Base-by-base conservation (phyloP, 1,139 yeast species). In the Blastobotrys persicus region DNA sequence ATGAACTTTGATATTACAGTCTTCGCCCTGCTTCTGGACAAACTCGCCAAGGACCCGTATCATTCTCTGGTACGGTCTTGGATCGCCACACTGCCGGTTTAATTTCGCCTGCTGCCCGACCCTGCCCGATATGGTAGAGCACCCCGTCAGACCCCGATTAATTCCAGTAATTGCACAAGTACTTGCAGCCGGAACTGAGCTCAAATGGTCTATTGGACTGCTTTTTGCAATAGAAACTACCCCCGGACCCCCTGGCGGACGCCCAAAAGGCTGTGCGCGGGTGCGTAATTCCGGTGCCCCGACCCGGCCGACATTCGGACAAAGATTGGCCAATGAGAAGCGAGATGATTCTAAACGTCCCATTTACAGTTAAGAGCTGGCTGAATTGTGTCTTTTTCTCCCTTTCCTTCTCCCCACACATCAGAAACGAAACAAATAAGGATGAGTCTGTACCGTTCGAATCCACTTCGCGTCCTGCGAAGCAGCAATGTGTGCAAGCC, bases 321-420 rank as follows among this genome's bases (percentile, higher is more conserved):
- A 9, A 17, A 20, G 11, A 35, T 16, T 32, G 45, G 43, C 56
- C 55, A 48, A 48, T 48, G 52, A 48, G 38, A 35, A 18, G 32
- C 28, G 23, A 45, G 49, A 40, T 50, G 55, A 53, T 55, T 55
- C 53, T 17, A 38, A 6, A 6, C 19, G 13, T 34, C 6, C 12
- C 6, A 11, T 6, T 23, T 23, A 5, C 16, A 17, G 17, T 34
- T 37, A 37, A 37, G 19, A 7, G 19, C 26, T 18, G 26, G 23
- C 16, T 37, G 17, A 28, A 19, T 23, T 13, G n/a, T 37, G 19
- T 6, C 19, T 37, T 37, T 23, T 37, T 19, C 41, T 18, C 19
- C 28, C 17, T 18, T 6, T 37, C 17, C 13, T 12, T 14, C 14
- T 4, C 41, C 41, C 41, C 16, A 34, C 39, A 34, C 12, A n/a